These are phyloP conservation scores for Boletus tomentosulus DNA, from an alignment of 768 basidiomycete species.

Conservation along the genomic window DNA sequence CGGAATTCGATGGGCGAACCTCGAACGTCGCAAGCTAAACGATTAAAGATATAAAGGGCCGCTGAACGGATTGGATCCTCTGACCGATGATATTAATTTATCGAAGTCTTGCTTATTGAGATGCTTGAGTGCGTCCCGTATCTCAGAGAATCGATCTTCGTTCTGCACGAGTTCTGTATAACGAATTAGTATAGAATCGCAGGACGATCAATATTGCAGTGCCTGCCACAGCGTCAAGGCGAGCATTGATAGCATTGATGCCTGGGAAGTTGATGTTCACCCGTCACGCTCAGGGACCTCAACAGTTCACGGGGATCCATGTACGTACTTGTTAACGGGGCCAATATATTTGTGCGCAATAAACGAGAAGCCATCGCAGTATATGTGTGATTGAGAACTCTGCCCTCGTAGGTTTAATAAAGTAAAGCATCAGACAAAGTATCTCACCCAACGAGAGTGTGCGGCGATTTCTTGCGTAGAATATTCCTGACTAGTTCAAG, in stretches of 20 bases:
- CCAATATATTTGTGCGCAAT: conserved; percentile 73
- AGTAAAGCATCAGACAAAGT: not conserved
- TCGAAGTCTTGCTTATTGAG: conserved; percentile 86
- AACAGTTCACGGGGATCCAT: not conserved
- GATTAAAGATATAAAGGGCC: not conserved
- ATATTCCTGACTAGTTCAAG: conserved; percentile 86
- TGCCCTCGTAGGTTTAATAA: conserved; percentile 23
- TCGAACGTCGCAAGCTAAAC: conserved; percentile 66
- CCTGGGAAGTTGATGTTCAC: conserved; percentile 3
- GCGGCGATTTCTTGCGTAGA: conserved; percentile 56
- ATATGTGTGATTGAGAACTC: conserved; percentile 73
- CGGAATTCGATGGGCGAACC: conserved; percentile 46
- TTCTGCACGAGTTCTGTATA: conserved; percentile 65
- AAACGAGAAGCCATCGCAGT: conserved; percentile 89
- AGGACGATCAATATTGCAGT: not conserved
- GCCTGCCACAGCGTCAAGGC: conserved; percentile 88
- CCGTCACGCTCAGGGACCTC: not conserved
- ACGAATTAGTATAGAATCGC: conserved; percentile 2
- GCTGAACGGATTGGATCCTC: conserved; percentile 4
- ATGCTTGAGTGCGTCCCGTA: conserved; percentile 63
- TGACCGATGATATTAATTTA: conserved; percentile 71
- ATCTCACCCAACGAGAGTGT: conserved; percentile 75
- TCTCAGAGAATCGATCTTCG: conserved; percentile 68
- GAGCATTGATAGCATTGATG: conserved; percentile 62
- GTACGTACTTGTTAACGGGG: conserved; percentile 74